These are phyloP conservation scores for Penicillium sp. DNA, from an alignment of 2,329 filamentous ascomycete species.

Conservation along the genomic window DNA sequence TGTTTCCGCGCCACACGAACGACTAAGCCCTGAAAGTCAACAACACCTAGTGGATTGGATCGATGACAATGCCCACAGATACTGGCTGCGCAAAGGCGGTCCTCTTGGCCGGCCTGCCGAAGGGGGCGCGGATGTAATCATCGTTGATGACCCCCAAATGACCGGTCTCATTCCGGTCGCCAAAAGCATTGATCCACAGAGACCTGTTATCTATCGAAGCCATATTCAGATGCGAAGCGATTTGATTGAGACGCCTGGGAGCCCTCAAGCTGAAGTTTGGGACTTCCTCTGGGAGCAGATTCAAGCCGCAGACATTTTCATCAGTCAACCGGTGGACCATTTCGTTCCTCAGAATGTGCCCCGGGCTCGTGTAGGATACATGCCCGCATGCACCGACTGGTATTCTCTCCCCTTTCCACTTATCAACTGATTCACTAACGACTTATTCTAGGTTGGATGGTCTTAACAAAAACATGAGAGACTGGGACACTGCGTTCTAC, in stretches of 20 bases:
- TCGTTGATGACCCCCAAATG: conserved; percentile 80
- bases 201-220: conserved; percentile 74
- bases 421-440: no score
- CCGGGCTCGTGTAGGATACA: conserved; percentile 63
- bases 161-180: conserved; percentile 69
- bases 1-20: conserved; percentile 54
- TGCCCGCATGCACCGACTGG: conserved; percentile 73
- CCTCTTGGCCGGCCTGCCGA: conserved; percentile 61
- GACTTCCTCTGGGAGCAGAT: conserved; percentile 67
- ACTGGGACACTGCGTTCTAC: conserved; percentile 69
- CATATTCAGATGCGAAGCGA: conserved; percentile 76
- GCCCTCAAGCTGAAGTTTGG: conserved; percentile 70
- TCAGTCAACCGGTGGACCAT: conserved; percentile 70
- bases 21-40: conserved; percentile 61
- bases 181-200: conserved; percentile 63
- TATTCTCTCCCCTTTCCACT: no score
- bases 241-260: conserved; percentile 58
- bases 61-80: conserved; percentile 65
- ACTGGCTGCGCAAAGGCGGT: conserved; percentile 64
- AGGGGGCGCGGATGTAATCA: conserved; percentile 70
- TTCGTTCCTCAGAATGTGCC: conserved; percentile 69
- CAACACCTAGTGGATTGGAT: conserved; percentile 65
- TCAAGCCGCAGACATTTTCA: conserved; percentile 73
- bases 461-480: conserved; percentile 67
- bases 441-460: conserved; percentile 56